Base-by-base conservation (phyloP, 495 filamentous ascomycete genomes). In the Aspergillus affinis region DNA sequence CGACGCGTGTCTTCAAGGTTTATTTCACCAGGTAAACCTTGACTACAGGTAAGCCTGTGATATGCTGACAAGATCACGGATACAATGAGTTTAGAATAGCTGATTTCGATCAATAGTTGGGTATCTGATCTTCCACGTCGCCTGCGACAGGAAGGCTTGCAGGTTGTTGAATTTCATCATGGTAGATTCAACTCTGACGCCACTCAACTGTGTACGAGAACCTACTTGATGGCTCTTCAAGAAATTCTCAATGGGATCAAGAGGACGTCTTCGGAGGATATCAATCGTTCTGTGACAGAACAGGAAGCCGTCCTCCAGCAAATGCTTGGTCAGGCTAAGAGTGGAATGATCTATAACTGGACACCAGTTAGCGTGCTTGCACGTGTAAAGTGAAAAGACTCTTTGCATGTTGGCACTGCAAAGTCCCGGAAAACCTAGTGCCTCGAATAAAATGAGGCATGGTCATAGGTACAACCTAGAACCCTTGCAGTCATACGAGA, bases 21-120 rank as follows among this genome's bases (percentile, higher is more conserved):
- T 61, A 6, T 63, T 61, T 18, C 46, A 36, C 17, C 52, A 47
- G 30, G 46, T 41, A 4, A 47, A 53, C 7, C 48, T 66, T 8
- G 58, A 66, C 52, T 59, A 61, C 27, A 54, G 54, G 63, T 61
- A 41, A 26, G n/a, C n/a, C n/a, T n/a, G n/a, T n/a, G n/a, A n/a
- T n/a, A n/a, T n/a, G n/a, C n/a, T n/a, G n/a, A n/a, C n/a, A n/a
- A n/a, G n/a, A n/a, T n/a, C n/a, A n/a, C n/a, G 59, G 59, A 60
- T 30, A 13, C 48, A 15, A 50, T 2, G 0, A 6, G 9, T 21
- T 32, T 41, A 5, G 19, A 13, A 46, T 15, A 13, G n/a, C 36
- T 55, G 23, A 44, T 41, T 3, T 10, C 15, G 2, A 13, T 6
- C 44, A 32, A 20, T 15, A 60, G 61, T 32, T 59, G 61, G 61